These are phyloP conservation scores for Arabidopsis hybrid DNA, from an alignment of 441 rosid species.

Conservation along the genomic window DNA sequence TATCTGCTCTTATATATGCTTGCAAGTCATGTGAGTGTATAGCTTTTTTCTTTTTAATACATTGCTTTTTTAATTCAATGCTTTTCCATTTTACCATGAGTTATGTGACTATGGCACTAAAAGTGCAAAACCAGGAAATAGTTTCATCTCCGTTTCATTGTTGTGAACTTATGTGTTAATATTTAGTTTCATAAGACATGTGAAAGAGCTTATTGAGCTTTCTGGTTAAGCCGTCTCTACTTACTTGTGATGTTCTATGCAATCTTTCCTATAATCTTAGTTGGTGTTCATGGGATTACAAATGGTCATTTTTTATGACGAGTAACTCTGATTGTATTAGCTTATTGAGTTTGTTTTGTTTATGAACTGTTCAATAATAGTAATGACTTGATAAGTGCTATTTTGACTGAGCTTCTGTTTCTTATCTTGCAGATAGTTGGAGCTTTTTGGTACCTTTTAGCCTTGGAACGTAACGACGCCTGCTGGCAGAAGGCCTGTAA, in stretches of 20 bases:
- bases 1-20: slow-evolving; percentile 93
- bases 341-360: not conserved
- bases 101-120: not conserved
- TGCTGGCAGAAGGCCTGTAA: slow-evolving; percentile 79
- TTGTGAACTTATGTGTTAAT: not conserved
- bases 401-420: not conserved
- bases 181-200: not conserved
- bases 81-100: slow-evolving; percentile 1
- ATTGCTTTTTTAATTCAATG: not conserved
- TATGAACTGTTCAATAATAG: slow-evolving; percentile 1
- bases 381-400: slow-evolving; percentile 1
- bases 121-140: not conserved
- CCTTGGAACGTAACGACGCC: slow-evolving; percentile 79
- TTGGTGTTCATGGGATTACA: not conserved
- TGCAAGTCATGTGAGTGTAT: slow-evolving; percentile 89
- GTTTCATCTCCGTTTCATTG: not conserved
- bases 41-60: not conserved
- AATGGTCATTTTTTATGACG: slow-evolving; percentile 4
- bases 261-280: not conserved
- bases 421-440: slow-evolving; percentile 74
- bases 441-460: slow-evolving; percentile 91
- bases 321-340: slow-evolving; percentile 4
- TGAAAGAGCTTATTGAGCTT: slow-evolving; percentile 1
- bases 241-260: slow-evolving; percentile 1
- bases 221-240: not conserved